Percentiles rank a stretch among this genome's conserved stretches.
These are phyloP conservation scores for Xerocomus brunneocitrinus DNA, from an alignment of 768 basidiomycete species.

Conservation along the genomic window DNA sequence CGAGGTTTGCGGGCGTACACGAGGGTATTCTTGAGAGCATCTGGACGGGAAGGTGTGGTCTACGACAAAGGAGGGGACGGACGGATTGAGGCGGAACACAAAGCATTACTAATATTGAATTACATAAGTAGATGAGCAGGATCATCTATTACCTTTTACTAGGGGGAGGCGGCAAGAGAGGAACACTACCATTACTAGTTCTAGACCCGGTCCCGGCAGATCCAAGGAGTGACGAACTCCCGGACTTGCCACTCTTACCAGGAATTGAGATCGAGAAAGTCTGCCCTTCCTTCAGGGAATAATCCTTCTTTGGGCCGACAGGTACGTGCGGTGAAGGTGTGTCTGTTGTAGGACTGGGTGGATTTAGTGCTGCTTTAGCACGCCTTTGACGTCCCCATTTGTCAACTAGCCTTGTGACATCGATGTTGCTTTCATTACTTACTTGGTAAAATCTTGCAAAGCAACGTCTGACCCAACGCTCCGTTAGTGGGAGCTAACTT, in stretches of 20 bases:
- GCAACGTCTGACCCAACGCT: slow-evolving; percentile 58
- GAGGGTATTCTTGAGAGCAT: slow-evolving; percentile 60
- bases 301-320: slow-evolving; percentile 84
- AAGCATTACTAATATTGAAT: slow-evolving; percentile 15
- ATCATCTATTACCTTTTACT: slow-evolving; percentile 37
- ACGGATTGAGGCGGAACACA: slow-evolving; percentile 1
- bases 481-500: not conserved
- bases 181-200: slow-evolving; percentile 41
- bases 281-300: slow-evolving; percentile 90
- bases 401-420: slow-evolving; percentile 1
- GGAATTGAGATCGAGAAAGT: slow-evolving; percentile 91
- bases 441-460: slow-evolving; percentile 85
- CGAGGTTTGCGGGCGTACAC: slow-evolving; percentile 27
- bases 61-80: slow-evolving; percentile 5
- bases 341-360: slow-evolving; percentile 38
- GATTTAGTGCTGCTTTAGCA: slow-evolving; percentile 59
- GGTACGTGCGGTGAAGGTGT: slow-evolving; percentile 65
- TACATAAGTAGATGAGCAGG: not conserved
- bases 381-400: slow-evolving; percentile 39
- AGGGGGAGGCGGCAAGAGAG: slow-evolving; percentile 83
- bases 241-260: slow-evolving; percentile 52
- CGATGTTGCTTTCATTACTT: slow-evolving; percentile 4
- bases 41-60: slow-evolving; percentile 13
- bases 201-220: slow-evolving; percentile 26
- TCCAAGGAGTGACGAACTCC: slow-evolving; percentile 36